phyloP scores from a whole-genome alignment of 73 alveolate genomes.

The Paramecium pentaurelia region DNA sequence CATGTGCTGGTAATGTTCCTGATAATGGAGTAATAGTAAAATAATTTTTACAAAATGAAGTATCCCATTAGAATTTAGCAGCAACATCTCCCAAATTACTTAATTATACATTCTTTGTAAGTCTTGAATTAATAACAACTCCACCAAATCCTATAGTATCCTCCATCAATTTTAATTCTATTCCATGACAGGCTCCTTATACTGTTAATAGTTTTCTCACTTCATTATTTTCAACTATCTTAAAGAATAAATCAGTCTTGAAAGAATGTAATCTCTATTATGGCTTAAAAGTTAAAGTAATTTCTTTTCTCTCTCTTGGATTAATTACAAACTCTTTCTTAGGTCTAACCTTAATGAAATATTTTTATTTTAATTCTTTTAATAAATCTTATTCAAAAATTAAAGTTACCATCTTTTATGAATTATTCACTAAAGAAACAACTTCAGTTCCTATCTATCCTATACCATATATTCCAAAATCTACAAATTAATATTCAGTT shows the following conservation, averaged over 20 bases:
- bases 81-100: conserved; percentile 97
- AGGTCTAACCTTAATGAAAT: conserved; percentile 72
- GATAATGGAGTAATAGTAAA: conserved; percentile 94
- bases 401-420: conserved; percentile 77
- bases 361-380: conserved; percentile 70
- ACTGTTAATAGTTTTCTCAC: conserved; percentile 86
- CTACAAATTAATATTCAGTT: conserved; percentile 92
- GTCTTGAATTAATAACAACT: conserved; percentile 93
- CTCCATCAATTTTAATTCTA: conserved; percentile 96
- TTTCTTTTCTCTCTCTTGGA: conserved; percentile 92
- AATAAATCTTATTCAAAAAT: conserved; percentile 62
- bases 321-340: conserved; percentile 73
- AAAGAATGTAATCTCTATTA: conserved; percentile 93
- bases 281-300: conserved; percentile 96
- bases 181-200: conserved; percentile 97
- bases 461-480: conserved; percentile 91
- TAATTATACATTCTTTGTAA: conserved; percentile 83
- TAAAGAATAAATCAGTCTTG: conserved; percentile 84
- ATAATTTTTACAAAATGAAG: conserved; percentile 83
- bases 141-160: conserved; percentile 97
- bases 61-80: conserved; percentile 94
- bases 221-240: conserved; percentile 91
- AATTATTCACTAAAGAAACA: conserved; percentile 74
- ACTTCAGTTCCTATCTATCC: conserved; percentile 88
- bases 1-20: conserved; percentile 96